Conservation (phyloP, 768 basidiomycete species). For the Trametes cinnabarina region DNA sequence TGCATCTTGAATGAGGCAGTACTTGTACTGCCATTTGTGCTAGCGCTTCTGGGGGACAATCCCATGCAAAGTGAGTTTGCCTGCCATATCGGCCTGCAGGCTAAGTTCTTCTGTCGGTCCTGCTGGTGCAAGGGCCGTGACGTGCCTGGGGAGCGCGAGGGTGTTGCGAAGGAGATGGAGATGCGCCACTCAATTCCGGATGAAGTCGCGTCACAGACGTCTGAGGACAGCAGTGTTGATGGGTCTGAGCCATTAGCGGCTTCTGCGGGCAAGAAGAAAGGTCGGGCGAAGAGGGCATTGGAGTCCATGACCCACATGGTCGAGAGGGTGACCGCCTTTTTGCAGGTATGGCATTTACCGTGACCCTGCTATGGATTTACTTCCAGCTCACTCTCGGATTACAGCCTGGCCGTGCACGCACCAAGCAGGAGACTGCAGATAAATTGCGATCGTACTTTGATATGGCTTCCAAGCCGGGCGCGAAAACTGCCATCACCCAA, state of each 20-base stretch:
- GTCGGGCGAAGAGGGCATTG: neutral
- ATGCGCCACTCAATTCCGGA: neutral
- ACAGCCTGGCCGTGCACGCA: neutral
- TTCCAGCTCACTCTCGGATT: too few relatives aligned
- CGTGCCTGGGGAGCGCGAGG: neutral
- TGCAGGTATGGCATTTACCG: neutral
- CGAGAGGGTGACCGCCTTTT: neutral
- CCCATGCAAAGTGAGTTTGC: slow-evolving; percentile 45
- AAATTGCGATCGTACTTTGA: neutral
- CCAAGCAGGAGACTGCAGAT: neutral
- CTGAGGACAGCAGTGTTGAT: neutral
- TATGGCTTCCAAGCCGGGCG: neutral
- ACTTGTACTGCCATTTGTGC: slow-evolving; percentile 11
- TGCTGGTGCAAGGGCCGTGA: slow-evolving; percentile 36
- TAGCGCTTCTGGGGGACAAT: slow-evolving; percentile 39
- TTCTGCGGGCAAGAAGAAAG: neutral
- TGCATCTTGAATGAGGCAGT: slow-evolving; percentile 8
- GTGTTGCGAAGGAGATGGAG: too few relatives aligned
- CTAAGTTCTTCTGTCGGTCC: slow-evolving; percentile 39
- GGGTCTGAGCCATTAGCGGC: neutral
- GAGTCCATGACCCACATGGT: neutral
- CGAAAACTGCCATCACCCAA: slow-evolving; percentile 12
- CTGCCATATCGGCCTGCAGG: slow-evolving; percentile 42
- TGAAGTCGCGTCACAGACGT: neutral
- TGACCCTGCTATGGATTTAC: too few relatives aligned